Conservation (phyloP, 2,329 filamentous ascomycete genomes). For the Fonsecaea multimorphosa region DNA sequence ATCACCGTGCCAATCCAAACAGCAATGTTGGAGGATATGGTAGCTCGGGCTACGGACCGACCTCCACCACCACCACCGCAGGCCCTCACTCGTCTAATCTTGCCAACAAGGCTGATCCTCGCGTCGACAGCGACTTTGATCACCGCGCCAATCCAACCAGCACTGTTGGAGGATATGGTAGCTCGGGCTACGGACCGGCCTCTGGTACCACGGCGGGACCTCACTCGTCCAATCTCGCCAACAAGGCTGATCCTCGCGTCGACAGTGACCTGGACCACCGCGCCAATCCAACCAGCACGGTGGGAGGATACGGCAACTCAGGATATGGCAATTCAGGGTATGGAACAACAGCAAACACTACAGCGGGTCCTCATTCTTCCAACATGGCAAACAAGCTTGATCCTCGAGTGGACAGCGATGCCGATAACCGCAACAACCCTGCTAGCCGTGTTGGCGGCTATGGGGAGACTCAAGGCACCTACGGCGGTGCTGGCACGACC, state of each 20-base stretch:
- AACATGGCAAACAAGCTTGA: conserved; percentile 51
- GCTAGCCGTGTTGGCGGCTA: conserved; percentile 27
- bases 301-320: conserved; percentile 25
- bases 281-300: conserved; percentile 20
- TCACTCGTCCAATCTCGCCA: conserved; percentile 50
- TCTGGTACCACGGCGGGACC: conserved; percentile 35
- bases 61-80: conserved; percentile 28
- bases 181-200: background rate
- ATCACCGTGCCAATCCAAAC: conserved; percentile 24
- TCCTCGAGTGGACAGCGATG: conserved; percentile 48
- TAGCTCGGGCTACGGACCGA: conserved; percentile 10
- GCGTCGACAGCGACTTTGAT: conserved; percentile 43
- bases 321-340: conserved; percentile 28
- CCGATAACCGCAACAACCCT: conserved; percentile 32
- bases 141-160: conserved; percentile 26
- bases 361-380: conserved; percentile 45
- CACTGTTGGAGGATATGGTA: conserved; percentile 25
- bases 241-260: conserved; percentile 47
- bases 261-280: conserved; percentile 42
- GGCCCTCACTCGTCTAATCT: conserved; percentile 47
- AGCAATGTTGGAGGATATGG: conserved; percentile 23
- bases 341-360: conserved; percentile 21
- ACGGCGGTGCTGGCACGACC: conserved; percentile 24
- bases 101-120: conserved; percentile 51
- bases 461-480: conserved; percentile 24